Base-by-base conservation (phyloP, 345 rosid species). In the Bruguiera sexangula region DNA sequence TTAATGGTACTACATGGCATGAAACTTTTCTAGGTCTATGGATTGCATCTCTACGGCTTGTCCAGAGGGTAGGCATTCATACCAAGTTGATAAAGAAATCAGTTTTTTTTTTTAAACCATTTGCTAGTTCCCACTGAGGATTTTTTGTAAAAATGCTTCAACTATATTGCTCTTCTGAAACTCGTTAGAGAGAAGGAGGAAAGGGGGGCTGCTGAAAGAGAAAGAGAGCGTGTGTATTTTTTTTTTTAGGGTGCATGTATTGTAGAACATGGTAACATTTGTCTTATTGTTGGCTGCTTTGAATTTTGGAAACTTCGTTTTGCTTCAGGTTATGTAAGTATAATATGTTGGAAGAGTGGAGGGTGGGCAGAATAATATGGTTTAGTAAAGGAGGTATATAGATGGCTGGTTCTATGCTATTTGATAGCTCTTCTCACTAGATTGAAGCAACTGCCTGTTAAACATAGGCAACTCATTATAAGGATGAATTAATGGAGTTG, bases 41-140 rank as follows among this genome's bases (percentile, higher is more conserved):
- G 99, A 84, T 90, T 80, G 89, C 99, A 69, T 86, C 96, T 73
- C 71, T 95, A 79, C 88, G 99, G 73, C 96, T 92, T 79, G 90
- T 92, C 78, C 99, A 95, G 72, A 83, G 98, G 96, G 99, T 95
- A 89, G 60, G 82, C 46, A 67, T 75, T 68, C 37, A 39, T 78
- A 34, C 62, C 54, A 77, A 63, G 68, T 66, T 74, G 60, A 72
- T 63, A 21, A 36, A 20, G 46, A 62, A 62, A 30, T 18, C 20
- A 55, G n/a, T 24, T 6, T 15, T 15, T 7, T 37, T 52, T 5
- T 22, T 26, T 34, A 1, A 34, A 6, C 27, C 22, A 56, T 37
- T 36, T 8, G 31, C 21, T 21, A 36, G 24, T 39, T 63, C 53
- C 8, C 19, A 30, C 31, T 37, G 22, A 50, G 18, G 37, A 54